Evolutionary conservation across 768 basidiomycete genomes (phyloP).

Genomic region (Boletus subcaerulescens): DNA sequence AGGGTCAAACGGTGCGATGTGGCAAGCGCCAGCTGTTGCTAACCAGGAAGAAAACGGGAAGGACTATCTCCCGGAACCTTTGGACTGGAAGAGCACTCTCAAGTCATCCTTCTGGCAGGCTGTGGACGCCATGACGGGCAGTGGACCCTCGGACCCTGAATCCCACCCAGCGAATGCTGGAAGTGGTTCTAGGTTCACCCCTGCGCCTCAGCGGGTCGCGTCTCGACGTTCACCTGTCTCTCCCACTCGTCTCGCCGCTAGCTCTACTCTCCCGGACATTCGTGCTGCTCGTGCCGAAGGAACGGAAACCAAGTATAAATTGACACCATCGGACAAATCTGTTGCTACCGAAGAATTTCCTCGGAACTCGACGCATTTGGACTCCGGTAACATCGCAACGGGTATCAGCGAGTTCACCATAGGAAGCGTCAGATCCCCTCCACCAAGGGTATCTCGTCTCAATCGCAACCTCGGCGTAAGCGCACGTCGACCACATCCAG

Average conservation of each 20-base stretch:
- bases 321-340: neutral
- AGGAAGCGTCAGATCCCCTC: neutral
- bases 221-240: conserved; percentile 14
- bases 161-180: neutral
- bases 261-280: neutral
- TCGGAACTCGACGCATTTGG: neutral
- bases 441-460: conserved; percentile 4
- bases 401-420: neutral
- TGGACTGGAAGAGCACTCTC: conserved; percentile 43
- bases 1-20: neutral
- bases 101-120: conserved; percentile 46
- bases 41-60: neutral
- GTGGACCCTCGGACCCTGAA: conserved; percentile 25
- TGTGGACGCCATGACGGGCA: conserved; percentile 49
- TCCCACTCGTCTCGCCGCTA: neutral
- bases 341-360: neutral
- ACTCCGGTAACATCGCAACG: neutral
- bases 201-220: conserved; percentile 15
- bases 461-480: neutral
- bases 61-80: conserved; percentile 8
- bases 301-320: neutral
- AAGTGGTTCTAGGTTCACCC: conserved; percentile 20
- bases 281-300: neutral
- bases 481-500: neutral
- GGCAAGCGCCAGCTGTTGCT: neutral